Evolutionary conservation across 495 filamentous ascomycete species (phyloP), one percentile per base, ranked within the genome.

Genomic region (Hyphodiscus hymeniophilus): DNA sequence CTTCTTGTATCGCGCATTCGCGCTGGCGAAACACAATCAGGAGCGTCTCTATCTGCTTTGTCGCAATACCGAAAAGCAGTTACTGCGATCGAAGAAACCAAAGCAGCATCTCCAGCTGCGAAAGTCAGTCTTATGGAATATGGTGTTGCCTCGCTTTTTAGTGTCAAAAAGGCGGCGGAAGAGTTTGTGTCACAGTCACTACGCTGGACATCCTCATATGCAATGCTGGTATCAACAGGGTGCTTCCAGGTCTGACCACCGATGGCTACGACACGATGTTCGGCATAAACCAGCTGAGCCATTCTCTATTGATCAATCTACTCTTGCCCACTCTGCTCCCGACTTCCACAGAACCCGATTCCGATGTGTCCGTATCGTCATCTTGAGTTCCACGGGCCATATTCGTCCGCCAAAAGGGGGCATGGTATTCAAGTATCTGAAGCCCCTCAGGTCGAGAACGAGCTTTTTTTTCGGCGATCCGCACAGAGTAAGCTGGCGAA

Each of bases 221-320:
- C 63, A 89, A 88, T 53, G 84, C 84, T 3, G 83, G 82, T 30
- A 72, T 84, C 50, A 81, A 85, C 76, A 76, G 66, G 0, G 48
- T 70, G 6, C 67, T 73, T 0, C 65, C 58, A 7, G 56, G 57
- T 0, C 51, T 64, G 1, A 81, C 81, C 0, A 57, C 67, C 3
- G 78, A 86, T 10, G 80, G 83, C 3, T 76, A 77, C 51, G 83
- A 89, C 56, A 70, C 76, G 30, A 79, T 86, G 47, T 79, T 87
- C 47, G 80, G 74, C 13, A 82, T 77, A 1, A 89, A 89, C 55
- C 75, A 88, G 56, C 52, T 89, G 24, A 82, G 80, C 11, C 84
- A 81, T 54, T 78, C 76, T 34, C 68, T 88, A 3, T 70, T 91
- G 22, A 82, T 77, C 3, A 78, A 76, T 48, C 63, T 86, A 13